phyloP scores from a whole-genome alignment of 2,329 filamentous ascomycete species.

The Hymenoscyphus occultus region DNA sequence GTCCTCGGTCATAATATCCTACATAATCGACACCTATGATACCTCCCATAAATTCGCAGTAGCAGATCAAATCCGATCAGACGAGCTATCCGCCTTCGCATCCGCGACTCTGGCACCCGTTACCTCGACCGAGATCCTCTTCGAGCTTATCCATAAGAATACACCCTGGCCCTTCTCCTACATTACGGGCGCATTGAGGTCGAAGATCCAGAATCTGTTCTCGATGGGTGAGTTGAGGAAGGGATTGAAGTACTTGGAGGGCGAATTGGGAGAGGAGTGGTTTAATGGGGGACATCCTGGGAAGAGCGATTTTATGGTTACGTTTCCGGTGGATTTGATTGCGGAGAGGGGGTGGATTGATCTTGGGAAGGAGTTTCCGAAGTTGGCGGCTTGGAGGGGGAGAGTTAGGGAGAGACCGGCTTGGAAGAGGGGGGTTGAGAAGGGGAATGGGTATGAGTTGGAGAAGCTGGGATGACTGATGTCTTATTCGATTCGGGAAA shows the following conservation, averaged over 20 bases:
- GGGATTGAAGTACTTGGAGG: conserved; percentile 26
- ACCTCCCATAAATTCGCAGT: conserved; percentile 28
- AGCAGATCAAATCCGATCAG: conserved; percentile 34
- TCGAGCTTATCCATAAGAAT: conserved; percentile 25
- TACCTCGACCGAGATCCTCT: conserved; percentile 29
- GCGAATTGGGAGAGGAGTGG: conserved; percentile 30
- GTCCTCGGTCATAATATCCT: conserved; percentile 33
- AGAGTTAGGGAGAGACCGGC: conserved; percentile 32
- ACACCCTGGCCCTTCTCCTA: conserved; percentile 31
- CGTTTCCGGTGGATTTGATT: conserved; percentile 37
- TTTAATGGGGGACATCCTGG: conserved; percentile 36
- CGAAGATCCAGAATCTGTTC: conserved; percentile 21
- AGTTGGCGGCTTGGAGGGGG: conserved; percentile 35
- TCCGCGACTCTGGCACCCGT: conserved; percentile 29
- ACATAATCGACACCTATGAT: conserved; percentile 37
- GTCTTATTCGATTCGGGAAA: no score
- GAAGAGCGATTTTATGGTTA: conserved; percentile 37
- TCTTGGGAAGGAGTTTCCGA: conserved; percentile 34
- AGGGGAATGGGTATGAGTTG: conserved; percentile 37
- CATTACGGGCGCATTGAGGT: conserved; percentile 21
- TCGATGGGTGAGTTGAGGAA: conserved; percentile 28
- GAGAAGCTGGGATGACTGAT: not conserved
- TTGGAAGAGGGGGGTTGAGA: conserved; percentile 36
- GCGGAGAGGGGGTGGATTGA: conserved; percentile 34
- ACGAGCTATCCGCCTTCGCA: conserved; percentile 33